Conservation (phyloP, 1,284 basidiomycete species). For the Trichosporon faecale region DNA sequence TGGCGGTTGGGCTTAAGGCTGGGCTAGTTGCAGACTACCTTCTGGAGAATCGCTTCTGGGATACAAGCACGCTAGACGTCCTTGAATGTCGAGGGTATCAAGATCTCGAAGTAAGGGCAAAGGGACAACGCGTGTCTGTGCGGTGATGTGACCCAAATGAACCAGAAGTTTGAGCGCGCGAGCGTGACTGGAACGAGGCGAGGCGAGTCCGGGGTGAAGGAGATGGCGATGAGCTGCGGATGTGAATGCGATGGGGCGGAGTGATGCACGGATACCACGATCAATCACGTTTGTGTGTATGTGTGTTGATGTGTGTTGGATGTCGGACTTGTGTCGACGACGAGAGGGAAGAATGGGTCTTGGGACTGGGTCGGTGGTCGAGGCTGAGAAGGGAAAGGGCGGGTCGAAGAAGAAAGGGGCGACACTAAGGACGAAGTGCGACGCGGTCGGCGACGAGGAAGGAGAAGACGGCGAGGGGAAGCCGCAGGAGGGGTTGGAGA, state of each 20-base stretch:
- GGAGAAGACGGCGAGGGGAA: background rate
- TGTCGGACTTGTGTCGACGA: background rate
- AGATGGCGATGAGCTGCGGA: background rate
- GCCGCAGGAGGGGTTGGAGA: background rate
- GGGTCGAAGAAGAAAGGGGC: background rate
- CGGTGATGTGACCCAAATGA: background rate
- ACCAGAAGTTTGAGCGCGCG: background rate
- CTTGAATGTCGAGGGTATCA: background rate
- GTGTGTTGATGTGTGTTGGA: conserved; percentile 1
- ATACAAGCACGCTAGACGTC: background rate
- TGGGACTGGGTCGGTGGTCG: background rate
- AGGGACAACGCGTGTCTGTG: conserved; percentile 4
- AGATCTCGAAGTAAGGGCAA: background rate
- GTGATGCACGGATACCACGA: background rate
- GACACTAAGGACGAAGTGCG: background rate
- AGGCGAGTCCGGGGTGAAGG: background rate
- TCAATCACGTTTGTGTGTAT: conserved; percentile 2
- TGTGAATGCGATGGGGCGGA: background rate
- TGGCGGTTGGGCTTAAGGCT: background rate
- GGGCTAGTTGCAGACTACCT: background rate
- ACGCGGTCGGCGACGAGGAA: background rate
- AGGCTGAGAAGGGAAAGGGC: background rate
- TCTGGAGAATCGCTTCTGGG: background rate
- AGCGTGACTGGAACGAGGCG: background rate
- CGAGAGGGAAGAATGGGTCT: background rate